Percentiles rank a stretch among this genome's conserved stretches.
Conservation (phyloP, 148 eudicot genomes). For the Nyssa sinensis region DNA sequence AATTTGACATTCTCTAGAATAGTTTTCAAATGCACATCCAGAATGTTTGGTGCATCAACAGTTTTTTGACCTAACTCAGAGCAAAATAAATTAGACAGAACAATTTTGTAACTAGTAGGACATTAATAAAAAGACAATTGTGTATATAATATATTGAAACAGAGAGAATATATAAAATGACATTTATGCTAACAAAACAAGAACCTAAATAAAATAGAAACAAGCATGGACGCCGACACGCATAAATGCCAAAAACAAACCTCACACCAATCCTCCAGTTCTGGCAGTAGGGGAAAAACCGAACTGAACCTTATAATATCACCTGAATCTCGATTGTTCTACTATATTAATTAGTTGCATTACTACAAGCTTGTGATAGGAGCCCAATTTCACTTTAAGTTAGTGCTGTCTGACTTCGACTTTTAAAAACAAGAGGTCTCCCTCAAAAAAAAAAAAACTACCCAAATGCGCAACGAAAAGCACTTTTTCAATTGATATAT, state of each 20-base stretch:
- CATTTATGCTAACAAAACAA: not conserved
- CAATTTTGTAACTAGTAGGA: not conserved
- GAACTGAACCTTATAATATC: too few relatives aligned
- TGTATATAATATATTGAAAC: not conserved
- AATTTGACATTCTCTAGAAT: slow-evolving; percentile 79
- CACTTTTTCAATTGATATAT: not conserved
- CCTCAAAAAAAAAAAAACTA: too few relatives aligned
- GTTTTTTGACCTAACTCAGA: slow-evolving; percentile 44
- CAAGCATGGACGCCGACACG: not conserved
- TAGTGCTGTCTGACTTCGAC: too few relatives aligned
- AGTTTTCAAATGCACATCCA: slow-evolving; percentile 60
- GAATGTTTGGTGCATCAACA: slow-evolving; percentile 23
- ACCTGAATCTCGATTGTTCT: too few relatives aligned
- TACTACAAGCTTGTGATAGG: too few relatives aligned
- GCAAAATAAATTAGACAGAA: not conserved
- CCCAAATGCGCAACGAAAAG: not conserved
- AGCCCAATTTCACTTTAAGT: too few relatives aligned
- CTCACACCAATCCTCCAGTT: not conserved
- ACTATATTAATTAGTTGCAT: too few relatives aligned
- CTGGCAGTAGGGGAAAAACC: too few relatives aligned
- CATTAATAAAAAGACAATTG: not conserved
- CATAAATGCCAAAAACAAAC: not conserved
- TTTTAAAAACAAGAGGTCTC: too few relatives aligned
- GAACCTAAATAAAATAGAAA: not conserved
- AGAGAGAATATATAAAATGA: not conserved